Evolutionary conservation across 306 rosid genomes (phyloP).

Genomic region (apple (Malus domestica)): DNA sequence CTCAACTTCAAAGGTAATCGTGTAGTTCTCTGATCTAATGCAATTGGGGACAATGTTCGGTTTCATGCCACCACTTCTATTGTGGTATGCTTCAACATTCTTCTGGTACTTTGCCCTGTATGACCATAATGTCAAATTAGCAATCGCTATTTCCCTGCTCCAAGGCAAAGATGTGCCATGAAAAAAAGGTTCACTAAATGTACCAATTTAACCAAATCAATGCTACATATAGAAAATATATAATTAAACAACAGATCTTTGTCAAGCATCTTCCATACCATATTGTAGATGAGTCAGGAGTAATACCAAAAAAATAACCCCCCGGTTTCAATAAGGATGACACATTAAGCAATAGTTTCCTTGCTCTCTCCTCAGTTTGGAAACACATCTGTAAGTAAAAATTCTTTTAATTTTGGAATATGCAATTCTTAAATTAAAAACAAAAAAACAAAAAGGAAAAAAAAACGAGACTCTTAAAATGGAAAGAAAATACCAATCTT

Average conservation of each 20-base stretch:
- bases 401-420: constrained; percentile 8
- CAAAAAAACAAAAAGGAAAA: not conserved
- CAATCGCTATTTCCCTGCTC: not conserved
- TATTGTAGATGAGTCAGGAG: constrained; percentile 98
- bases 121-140: not conserved
- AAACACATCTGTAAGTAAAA: constrained; percentile 65
- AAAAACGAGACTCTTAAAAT: not conserved
- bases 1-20: constrained; percentile 91
- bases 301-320: constrained; percentile 96
- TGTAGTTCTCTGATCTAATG: constrained; percentile 93
- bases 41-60: constrained; percentile 96
- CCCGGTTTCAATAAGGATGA: constrained; percentile 87
- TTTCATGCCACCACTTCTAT: constrained; percentile 80
- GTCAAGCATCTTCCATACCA: constrained; percentile 56
- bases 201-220: not conserved
- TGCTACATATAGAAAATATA: not conserved
- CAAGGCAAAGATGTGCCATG: not conserved
- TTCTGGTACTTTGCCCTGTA: constrained; percentile 96
- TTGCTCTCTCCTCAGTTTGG: constrained; percentile 87
- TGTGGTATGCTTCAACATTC: constrained; percentile 96
- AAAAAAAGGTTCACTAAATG: not conserved
- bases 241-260: constrained; percentile 3
- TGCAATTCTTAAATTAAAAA: not conserved
- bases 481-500: not conserved
- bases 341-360: constrained; percentile 70